phyloP scores from a whole-genome alignment of 805 yeast genomes.

The Jamesozyma lodderae region DNA sequence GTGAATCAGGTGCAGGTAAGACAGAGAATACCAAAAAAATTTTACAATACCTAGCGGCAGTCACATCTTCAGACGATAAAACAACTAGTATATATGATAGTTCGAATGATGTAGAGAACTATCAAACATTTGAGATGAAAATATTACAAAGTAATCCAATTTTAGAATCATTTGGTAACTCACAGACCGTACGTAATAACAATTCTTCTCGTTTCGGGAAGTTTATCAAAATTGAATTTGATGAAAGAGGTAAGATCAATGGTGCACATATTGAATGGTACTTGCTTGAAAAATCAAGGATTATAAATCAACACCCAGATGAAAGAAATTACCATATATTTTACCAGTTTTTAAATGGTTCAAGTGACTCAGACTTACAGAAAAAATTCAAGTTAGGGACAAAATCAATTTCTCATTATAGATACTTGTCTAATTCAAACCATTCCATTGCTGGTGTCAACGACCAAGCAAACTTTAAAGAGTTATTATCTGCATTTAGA shows the following conservation, averaged over 20 bases:
- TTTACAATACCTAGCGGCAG: conserved; percentile 80
- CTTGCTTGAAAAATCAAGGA: conserved; percentile 85
- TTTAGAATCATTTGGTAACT: conserved; percentile 91
- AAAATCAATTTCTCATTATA: conserved; percentile 16
- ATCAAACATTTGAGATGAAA: conserved; percentile 60
- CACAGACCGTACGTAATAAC: conserved; percentile 88
- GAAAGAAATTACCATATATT: conserved; percentile 94
- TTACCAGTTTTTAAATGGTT: conserved; percentile 75
- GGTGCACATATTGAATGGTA: conserved; percentile 97
- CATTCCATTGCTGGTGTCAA: conserved; percentile 63
- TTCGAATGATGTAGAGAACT: neutral
- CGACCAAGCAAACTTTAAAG: conserved; percentile 59
- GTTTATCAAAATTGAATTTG: conserved; percentile 79
- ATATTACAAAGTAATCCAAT: conserved; percentile 93
- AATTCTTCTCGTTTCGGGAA: conserved; percentile 97
- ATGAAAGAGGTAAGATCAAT: conserved; percentile 49
- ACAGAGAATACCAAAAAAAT: conserved; percentile 95
- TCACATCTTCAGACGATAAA: conserved; percentile 38
- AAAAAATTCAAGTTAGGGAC: conserved; percentile 36
- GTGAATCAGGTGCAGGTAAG: conserved; percentile 98
- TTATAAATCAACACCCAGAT: conserved; percentile 57
- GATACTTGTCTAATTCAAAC: conserved; percentile 50
- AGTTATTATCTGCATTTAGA: conserved; percentile 56
- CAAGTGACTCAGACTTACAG: conserved; percentile 34
- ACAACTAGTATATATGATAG: too few relatives aligned